Evolutionary conservation across 768 basidiomycete species (phyloP).

Genomic region (Leucocoprinus leucothites): DNA sequence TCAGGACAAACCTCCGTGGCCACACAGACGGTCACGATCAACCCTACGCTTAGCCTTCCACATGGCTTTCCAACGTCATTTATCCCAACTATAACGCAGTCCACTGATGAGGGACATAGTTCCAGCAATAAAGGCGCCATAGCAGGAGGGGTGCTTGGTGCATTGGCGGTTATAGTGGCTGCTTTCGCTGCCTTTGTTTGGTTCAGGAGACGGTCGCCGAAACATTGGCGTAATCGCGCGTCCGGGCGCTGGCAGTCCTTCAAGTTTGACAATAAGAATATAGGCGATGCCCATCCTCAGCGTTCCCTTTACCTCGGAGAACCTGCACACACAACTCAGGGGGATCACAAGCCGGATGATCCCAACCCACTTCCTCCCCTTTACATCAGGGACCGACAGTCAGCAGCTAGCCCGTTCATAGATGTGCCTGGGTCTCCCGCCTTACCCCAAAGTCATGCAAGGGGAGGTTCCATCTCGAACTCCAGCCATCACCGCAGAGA

Average conservation of each 20-base stretch:
- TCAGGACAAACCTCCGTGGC: no score
- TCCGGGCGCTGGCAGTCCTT: constrained; percentile 7
- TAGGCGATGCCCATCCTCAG: neutral
- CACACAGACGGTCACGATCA: no score
- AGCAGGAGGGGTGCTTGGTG: constrained; percentile 26
- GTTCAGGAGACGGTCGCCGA: constrained; percentile 19
- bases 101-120: neutral
- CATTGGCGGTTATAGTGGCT: constrained; percentile 17
- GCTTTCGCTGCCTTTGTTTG: constrained; percentile 20
- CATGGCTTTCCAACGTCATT: no score
- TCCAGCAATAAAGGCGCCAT: constrained; percentile 24
- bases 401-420: constrained; percentile 6
- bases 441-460: neutral
- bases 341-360: neutral
- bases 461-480: neutral
- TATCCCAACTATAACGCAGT: no score
- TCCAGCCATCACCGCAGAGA: neutral
- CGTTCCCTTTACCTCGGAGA: no score
- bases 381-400: constrained; percentile 14
- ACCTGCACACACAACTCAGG: neutral
- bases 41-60: no score
- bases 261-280: constrained; percentile 3
- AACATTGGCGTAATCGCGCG: constrained; percentile 9
- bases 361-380: constrained; percentile 11
- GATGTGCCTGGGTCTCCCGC: constrained; percentile 2